Evolutionary conservation across 2,329 filamentous ascomycete genomes (phyloP).

Genomic region (Tolypocladium pustulatum): DNA sequence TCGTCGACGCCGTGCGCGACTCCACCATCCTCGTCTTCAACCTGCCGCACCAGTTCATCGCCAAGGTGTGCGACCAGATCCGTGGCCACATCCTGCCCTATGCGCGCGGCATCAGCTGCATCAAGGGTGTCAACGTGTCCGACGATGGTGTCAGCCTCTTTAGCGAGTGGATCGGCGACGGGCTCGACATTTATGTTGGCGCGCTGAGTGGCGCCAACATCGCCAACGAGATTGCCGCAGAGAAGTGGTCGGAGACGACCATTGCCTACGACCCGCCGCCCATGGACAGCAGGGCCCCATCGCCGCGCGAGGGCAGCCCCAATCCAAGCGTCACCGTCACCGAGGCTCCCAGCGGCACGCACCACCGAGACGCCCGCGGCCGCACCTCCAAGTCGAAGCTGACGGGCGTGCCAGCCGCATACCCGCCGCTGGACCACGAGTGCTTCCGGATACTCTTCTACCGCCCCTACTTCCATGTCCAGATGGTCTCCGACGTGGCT

Average conservation of each 20-base stretch:
- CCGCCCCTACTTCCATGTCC: conserved; percentile 94
- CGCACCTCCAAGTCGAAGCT: conserved; percentile 59
- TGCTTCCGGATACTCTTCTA: conserved; percentile 84
- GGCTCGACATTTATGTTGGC: conserved; percentile 90
- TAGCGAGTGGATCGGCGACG: conserved; percentile 86
- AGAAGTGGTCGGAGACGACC: conserved; percentile 96
- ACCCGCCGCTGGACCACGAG: conserved; percentile 75
- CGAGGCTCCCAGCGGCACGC: conserved; percentile 41
- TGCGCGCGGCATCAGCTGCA: conserved; percentile 90
- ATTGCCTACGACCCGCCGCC: conserved; percentile 90
- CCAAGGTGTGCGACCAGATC: conserved; percentile 72
- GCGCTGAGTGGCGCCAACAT: conserved; percentile 95
- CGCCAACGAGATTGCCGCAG: conserved; percentile 83
- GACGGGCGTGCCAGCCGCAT: conserved; percentile 66
- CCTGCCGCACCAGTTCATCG: conserved; percentile 91
- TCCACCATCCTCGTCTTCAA: conserved; percentile 93
- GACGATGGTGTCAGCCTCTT: conserved; percentile 81
- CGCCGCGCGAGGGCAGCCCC: conserved; percentile 36
- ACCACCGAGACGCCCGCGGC: conserved; percentile 61
- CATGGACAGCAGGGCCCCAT: conserved; percentile 69
- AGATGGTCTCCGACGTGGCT: conserved; percentile 88
- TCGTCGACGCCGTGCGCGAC: conserved; percentile 69
- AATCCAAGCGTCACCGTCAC: conserved; percentile 40
- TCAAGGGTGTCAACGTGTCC: conserved; percentile 93
- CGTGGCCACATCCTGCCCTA: conserved; percentile 84